These are phyloP conservation scores for Populus alba DNA, from an alignment of 345 rosid species.

Conservation along the genomic window DNA sequence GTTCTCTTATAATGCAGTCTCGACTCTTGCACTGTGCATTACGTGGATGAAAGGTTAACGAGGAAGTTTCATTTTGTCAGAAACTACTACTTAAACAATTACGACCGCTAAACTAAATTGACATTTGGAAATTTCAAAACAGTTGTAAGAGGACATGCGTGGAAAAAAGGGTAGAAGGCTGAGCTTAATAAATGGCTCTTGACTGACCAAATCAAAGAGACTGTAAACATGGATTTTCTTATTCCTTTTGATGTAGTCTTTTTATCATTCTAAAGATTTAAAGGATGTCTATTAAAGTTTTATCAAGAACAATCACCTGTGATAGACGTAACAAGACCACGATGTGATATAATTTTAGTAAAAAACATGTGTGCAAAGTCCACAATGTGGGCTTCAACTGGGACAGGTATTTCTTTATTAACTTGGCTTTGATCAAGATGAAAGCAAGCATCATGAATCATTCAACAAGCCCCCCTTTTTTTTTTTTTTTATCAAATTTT, in stretches of 20 bases:
- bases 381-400: neutral
- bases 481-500: neutral
- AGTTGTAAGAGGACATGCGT: neutral
- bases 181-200: neutral
- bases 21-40: neutral
- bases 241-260: neutral
- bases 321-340: neutral
- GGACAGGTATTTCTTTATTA: neutral
- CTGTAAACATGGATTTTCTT: neutral
- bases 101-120: conserved; percentile 1
- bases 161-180: neutral
- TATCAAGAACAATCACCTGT: neutral
- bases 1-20: neutral
- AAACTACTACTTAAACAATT: neutral
- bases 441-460: neutral
- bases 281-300: neutral
- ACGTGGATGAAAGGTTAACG: neutral
- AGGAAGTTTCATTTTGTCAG: conserved; percentile 3
- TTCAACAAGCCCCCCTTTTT: neutral
- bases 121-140: neutral
- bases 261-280: neutral
- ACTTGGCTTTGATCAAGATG: neutral
- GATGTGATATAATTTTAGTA: too few species aligned
- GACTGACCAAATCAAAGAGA: neutral
- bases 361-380: neutral